Evolutionary conservation across 345 rosid genomes (phyloP), one percentile per base, ranked within the genome.

Genomic region (Excoecaria agallocha): DNA sequence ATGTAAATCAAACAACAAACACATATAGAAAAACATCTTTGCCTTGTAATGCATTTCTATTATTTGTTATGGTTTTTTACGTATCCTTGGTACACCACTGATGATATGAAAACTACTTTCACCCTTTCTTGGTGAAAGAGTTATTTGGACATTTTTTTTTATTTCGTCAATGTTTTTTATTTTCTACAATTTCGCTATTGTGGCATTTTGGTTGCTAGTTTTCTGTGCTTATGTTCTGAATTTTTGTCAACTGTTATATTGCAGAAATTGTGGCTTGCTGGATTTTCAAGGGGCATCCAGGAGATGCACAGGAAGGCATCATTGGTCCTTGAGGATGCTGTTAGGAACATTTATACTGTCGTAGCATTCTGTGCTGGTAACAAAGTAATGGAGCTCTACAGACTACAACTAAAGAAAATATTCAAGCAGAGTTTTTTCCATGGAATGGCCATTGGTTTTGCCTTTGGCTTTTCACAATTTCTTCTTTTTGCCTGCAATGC

Each of bases 231-330:
- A 58, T 67, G 45, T 55, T 39, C 69, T 72, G 77, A 76, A 68
- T 48, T 35, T 35, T 30, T 70, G 30, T 45, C 73, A 41, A 80
- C 72, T 66, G 73, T 68, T 50, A 45, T 73, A 46, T 77, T 90
- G 76, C 89, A 96, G 99, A 96, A 96, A 85, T 78, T 93, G 79
- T 96, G 99, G 99, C 98, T 96, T n/a, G 96, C 92, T 76, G 99
- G 99, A 83, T 96, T 96, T 82, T 96, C 99, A 35, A 87, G 89
- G 85, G 99, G 99, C 66, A 96, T 96, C 83, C 99, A 96, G 87
- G 98, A 93, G 89, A 93, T 93, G 99, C 99, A 96, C 78, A 77
- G 96, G 79, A 96, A 96, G 86, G 99, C 99, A 66, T 93, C 98
- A 54, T 82, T 96, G 84, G 99, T 96, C 74, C 99, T 96, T 49